Evolutionary conservation across 768 basidiomycete species (phyloP).

Genomic region (Saitozyma sp.): DNA sequence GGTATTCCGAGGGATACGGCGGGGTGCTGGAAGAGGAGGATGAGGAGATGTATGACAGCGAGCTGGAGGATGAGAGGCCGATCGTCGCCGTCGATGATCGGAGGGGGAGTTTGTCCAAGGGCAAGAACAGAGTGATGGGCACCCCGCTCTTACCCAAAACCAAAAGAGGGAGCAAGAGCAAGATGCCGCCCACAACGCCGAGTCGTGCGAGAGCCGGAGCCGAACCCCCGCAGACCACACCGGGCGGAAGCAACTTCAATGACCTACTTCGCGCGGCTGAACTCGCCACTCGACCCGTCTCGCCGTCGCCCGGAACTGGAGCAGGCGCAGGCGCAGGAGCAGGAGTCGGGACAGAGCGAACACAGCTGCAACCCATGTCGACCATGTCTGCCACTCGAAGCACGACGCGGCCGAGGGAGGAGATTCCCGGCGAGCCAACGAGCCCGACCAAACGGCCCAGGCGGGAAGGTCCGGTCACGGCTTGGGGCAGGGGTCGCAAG

Average conservation of each 20-base stretch:
- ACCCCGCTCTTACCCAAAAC: conserved; percentile 26
- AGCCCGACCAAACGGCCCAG: conserved; percentile 22
- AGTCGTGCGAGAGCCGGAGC: neutral
- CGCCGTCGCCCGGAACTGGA: conserved; percentile 25
- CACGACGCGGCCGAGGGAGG: conserved; percentile 24
- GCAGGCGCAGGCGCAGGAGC: neutral
- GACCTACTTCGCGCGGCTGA: conserved; percentile 47
- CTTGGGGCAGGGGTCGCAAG: conserved; percentile 6
- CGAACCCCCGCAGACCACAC: conserved; percentile 30
- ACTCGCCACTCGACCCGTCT: conserved; percentile 35
- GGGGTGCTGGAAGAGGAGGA: conserved; percentile 22
- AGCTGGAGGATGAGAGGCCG: conserved; percentile 21
- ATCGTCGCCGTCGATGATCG: conserved; percentile 8
- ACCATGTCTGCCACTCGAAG: conserved; percentile 36
- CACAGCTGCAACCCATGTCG: conserved; percentile 22
- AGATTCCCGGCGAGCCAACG: conserved; percentile 19
- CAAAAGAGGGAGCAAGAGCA: conserved; percentile 24
- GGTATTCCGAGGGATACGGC: conserved; percentile 45
- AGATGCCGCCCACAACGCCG: conserved; percentile 32
- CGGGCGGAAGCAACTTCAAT: conserved; percentile 43
- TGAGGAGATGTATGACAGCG: conserved; percentile 24
- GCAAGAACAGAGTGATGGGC: conserved; percentile 14
- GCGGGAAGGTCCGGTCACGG: neutral
- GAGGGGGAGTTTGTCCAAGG: conserved; percentile 18
- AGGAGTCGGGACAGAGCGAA: neutral